Percentiles rank a stretch among this genome's conserved stretches.
Conservation (phyloP, 371 early-diverging fungal genomes). For the Actinomucor elegans region DNA sequence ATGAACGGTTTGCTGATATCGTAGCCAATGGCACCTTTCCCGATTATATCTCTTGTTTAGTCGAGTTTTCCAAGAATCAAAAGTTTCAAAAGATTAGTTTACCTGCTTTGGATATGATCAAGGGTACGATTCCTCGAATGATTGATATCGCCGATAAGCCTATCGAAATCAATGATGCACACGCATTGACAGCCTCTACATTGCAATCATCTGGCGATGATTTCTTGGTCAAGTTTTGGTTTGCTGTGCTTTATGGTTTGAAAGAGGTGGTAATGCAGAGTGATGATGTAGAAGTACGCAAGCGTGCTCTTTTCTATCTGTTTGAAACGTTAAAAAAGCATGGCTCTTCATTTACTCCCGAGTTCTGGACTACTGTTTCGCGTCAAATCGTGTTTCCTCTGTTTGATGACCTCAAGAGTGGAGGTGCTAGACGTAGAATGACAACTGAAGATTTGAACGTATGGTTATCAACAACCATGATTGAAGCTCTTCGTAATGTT, state of each 20-base stretch:
- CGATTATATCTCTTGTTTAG: conserved; percentile 79
- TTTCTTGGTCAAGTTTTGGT: conserved; percentile 68
- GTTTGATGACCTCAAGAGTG: conserved; percentile 77
- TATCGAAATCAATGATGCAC: conserved; percentile 42
- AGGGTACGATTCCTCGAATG: conserved; percentile 51
- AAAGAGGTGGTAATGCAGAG: conserved; percentile 87
- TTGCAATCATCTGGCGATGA: conserved; percentile 40
- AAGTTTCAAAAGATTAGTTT: conserved; percentile 59
- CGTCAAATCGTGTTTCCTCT: conserved; percentile 87
- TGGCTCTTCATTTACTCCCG: conserved; percentile 67
- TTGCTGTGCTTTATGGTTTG: conserved; percentile 83
- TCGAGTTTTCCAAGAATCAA: conserved; percentile 71
- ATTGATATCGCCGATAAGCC: conserved; percentile 42
- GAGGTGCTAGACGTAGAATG: conserved; percentile 34
- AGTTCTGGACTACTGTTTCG: conserved; percentile 82
- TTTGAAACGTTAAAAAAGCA: conserved; percentile 79
- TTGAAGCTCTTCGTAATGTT: conserved; percentile 86
- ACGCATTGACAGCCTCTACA: conserved; percentile 17
- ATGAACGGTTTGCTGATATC: conserved; percentile 70
- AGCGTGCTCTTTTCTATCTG: conserved; percentile 77
- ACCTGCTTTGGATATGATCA: conserved; percentile 56
- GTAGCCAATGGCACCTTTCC: conserved; percentile 71
- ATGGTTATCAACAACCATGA: conserved; percentile 63
- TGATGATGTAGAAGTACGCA: conserved; percentile 89
- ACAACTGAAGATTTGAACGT: conserved; percentile 52